phyloP scores from a whole-genome alignment of 257 asterid species.

The Ehretia macrophylla region DNA sequence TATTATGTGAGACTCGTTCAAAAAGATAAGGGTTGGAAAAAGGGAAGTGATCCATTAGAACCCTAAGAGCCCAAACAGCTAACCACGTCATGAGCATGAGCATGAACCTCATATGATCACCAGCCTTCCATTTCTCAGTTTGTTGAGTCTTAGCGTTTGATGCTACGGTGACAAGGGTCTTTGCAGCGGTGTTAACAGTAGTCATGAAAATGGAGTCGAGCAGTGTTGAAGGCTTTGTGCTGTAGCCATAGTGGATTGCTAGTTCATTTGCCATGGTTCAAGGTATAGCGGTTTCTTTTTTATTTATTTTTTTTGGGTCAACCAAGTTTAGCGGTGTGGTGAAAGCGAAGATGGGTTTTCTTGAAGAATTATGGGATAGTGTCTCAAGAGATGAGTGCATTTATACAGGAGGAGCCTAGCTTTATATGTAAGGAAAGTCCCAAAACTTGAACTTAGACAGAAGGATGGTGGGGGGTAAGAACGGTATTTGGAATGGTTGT shows the following conservation, averaged over 20 bases:
- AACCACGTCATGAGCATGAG: slow-evolving; percentile 29
- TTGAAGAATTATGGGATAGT: no score
- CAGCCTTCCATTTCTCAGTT: slow-evolving; percentile 19
- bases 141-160: slow-evolving; percentile 9
- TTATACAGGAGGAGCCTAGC: no score
- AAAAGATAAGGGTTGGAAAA: slow-evolving; percentile 1
- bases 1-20: neutral
- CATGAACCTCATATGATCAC: slow-evolving; percentile 28
- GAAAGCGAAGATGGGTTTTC: no score
- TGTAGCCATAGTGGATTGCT: slow-evolving; percentile 14
- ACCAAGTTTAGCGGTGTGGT: no score
- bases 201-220: slow-evolving; percentile 25
- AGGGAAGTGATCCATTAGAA: slow-evolving; percentile 30
- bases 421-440: no score
- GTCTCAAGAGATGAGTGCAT: no score
- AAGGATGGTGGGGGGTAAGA: no score
- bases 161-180: slow-evolving; percentile 29
- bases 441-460: no score
- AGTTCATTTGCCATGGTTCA: slow-evolving; percentile 7
- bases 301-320: no score
- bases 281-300: no score
- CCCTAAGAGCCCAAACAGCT: slow-evolving; percentile 26
- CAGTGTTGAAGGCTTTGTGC: slow-evolving; percentile 24
- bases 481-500: no score
- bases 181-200: slow-evolving; percentile 30